Conservation (phyloP, 345 rosid species). For the Brassica cretica region DNA sequence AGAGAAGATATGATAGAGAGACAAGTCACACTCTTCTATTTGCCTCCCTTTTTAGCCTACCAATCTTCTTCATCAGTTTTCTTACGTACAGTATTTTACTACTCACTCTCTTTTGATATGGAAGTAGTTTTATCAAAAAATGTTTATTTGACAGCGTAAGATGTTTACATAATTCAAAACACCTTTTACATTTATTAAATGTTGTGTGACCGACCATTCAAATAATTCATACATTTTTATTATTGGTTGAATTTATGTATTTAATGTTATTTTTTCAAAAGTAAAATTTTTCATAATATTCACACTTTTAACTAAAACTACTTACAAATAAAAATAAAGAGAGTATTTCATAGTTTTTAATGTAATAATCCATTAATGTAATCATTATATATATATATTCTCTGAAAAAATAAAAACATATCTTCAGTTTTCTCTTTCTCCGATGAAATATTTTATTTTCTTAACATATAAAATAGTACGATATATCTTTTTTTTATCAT, state of each 20-base stretch:
- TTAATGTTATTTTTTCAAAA: too few relatives aligned
- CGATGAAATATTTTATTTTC: not conserved
- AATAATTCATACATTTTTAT: too few relatives aligned
- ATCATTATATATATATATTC: not conserved
- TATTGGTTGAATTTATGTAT: too few relatives aligned
- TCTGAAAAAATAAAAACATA: not conserved
- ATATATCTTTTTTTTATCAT: not conserved
- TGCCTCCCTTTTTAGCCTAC: slow-evolving; percentile 35
- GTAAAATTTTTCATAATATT: too few relatives aligned
- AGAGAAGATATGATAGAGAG: slow-evolving; percentile 19
- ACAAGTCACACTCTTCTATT: slow-evolving; percentile 56
- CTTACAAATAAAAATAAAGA: too few relatives aligned
- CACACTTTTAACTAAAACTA: too few relatives aligned
- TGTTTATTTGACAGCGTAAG: too few relatives aligned
- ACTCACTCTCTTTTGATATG: not conserved
- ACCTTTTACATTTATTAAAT: too few relatives aligned
- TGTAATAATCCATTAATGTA: not conserved
- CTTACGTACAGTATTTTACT: not conserved
- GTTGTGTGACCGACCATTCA: too few relatives aligned
- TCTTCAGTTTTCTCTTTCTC: not conserved
- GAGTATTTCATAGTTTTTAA: not conserved
- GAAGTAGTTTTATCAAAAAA: too few relatives aligned
- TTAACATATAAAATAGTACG: not conserved
- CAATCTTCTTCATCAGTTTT: slow-evolving; percentile 13
- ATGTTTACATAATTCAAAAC: too few relatives aligned